Conservation (phyloP, 2,329 filamentous ascomycete species). For the Microthyrium microscopicum region DNA sequence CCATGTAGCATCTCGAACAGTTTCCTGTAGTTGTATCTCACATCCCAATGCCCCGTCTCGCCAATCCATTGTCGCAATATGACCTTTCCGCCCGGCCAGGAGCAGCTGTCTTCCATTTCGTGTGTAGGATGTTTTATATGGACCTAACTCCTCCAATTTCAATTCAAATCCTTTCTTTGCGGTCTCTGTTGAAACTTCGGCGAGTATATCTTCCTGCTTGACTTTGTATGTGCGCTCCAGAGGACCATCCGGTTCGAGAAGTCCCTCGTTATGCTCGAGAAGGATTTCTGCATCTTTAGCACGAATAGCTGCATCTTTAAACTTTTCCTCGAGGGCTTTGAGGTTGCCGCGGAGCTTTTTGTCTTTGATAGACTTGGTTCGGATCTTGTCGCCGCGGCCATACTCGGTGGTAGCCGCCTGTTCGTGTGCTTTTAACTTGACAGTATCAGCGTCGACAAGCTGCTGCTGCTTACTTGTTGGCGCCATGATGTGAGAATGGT, state of each 20-base stretch:
- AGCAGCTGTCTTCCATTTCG: constrained; percentile 76
- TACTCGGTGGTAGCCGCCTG: constrained; percentile 53
- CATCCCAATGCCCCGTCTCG: constrained; percentile 77
- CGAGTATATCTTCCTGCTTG: constrained; percentile 68
- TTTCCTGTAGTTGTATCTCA: constrained; percentile 82
- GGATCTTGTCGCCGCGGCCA: constrained; percentile 64
- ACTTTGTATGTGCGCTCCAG: constrained; percentile 88
- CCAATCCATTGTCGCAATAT: constrained; percentile 96
- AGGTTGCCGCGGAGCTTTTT: constrained; percentile 79
- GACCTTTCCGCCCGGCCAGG: constrained; percentile 77
- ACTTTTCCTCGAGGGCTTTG: constrained; percentile 62
- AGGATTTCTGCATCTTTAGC: constrained; percentile 94
- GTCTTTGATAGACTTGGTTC: constrained; percentile 59
- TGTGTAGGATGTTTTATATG: constrained; percentile 79
- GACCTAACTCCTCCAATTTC: constrained; percentile 65
- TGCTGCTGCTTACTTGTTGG: no score
- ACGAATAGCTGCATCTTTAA: constrained; percentile 61
- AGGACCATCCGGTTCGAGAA: constrained; percentile 74
- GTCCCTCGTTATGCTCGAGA: constrained; percentile 70
- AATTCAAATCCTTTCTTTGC: constrained; percentile 89
- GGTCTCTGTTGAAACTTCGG: constrained; percentile 60
- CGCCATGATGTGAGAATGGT: no score
- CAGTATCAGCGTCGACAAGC: no score
- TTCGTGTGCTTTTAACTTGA: no score
- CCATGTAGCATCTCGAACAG: constrained; percentile 76